These are phyloP conservation scores for Ogataea haglerorum DNA, from an alignment of 805 yeast genomes.

Conservation along the genomic window DNA sequence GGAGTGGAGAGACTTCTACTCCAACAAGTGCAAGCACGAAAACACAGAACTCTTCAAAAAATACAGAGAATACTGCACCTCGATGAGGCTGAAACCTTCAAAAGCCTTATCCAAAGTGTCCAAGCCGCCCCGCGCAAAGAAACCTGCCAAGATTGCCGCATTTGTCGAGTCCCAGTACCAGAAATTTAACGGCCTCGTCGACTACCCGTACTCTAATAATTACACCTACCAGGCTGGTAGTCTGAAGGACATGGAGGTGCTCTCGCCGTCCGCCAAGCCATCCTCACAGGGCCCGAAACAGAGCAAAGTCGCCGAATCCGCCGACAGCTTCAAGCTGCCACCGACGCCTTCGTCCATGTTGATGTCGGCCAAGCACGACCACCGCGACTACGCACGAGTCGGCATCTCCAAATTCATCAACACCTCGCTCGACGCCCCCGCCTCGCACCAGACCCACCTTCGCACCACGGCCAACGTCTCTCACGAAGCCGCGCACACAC, in stretches of 20 bases:
- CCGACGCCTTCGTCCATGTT: constrained; percentile 5
- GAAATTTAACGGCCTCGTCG: constrained; percentile 28
- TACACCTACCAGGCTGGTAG: constrained; percentile 51
- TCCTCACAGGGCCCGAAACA: constrained; percentile 37
- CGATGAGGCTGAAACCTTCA: constrained; percentile 12
- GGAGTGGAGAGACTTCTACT: constrained; percentile 43
- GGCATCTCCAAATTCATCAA: constrained; percentile 16
- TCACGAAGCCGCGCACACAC: constrained; percentile 2
- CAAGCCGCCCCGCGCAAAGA: constrained; percentile 8
- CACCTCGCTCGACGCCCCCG: constrained; percentile 12
- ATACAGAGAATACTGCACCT: constrained; percentile 35
- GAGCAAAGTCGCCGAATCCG: constrained; percentile 16
- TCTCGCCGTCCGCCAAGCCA: constrained; percentile 47
- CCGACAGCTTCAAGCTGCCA: constrained; percentile 20
- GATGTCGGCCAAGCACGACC: constrained; percentile 2
- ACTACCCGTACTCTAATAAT: constrained; percentile 53
- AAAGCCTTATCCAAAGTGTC: constrained; percentile 10
- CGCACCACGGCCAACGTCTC: constrained; percentile 14
- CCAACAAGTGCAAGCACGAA: constrained; percentile 39
- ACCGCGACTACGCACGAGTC: constrained; percentile 4
- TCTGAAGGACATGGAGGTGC: constrained; percentile 44
- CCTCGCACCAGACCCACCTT: constrained; percentile 13
- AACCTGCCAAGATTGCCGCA: constrained; percentile 20
- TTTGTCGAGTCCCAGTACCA: constrained; percentile 26
- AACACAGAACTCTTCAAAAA: constrained; percentile 38